Evolutionary conservation across 2,329 filamentous ascomycete genomes (phyloP).

Genomic region (Reticulascus tulasneorum): DNA sequence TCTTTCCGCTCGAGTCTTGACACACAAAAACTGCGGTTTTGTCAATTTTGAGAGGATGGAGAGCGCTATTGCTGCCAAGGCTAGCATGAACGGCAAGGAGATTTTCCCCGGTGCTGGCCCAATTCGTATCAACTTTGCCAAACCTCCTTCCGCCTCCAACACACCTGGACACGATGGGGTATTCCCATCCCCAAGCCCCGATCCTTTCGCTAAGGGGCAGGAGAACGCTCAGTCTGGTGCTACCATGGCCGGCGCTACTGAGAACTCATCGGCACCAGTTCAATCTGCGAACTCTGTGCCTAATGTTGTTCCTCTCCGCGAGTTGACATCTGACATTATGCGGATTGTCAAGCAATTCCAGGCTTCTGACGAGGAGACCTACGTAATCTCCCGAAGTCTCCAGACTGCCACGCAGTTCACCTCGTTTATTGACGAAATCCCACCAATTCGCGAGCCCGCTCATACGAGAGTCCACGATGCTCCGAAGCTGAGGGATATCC

Average conservation of each 20-base stretch:
- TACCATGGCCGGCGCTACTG: constrained; percentile 36
- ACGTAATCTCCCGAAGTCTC: constrained; percentile 68
- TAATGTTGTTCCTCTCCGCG: constrained; percentile 66
- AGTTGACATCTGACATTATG: constrained; percentile 79
- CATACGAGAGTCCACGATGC: constrained; percentile 90
- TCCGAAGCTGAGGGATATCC: constrained; percentile 88
- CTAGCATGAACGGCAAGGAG: constrained; percentile 88
- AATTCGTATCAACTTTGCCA: constrained; percentile 94
- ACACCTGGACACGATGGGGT: constrained; percentile 84
- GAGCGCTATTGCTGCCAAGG: constrained; percentile 85
- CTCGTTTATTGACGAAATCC: constrained; percentile 75
- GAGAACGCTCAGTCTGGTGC: constrained; percentile 35
- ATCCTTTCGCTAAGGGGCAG: constrained; percentile 65
- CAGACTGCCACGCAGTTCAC: constrained; percentile 73
- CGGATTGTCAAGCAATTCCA: constrained; percentile 87
- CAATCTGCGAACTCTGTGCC: constrained; percentile 46
- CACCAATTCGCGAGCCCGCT: constrained; percentile 81
- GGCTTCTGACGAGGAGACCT: constrained; percentile 72
- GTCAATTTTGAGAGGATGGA: constrained; percentile 94
- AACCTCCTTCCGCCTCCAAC: constrained; percentile 84
- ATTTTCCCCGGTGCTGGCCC: constrained; percentile 96
- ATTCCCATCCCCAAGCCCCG: constrained; percentile 88
- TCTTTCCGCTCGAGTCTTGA: constrained; percentile 85
- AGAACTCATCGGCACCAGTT: constrained; percentile 21
- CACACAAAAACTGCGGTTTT: constrained; percentile 98